These are phyloP conservation scores for Rhazya stricta DNA, from an alignment of 257 asterid genomes.

Conservation along the genomic window DNA sequence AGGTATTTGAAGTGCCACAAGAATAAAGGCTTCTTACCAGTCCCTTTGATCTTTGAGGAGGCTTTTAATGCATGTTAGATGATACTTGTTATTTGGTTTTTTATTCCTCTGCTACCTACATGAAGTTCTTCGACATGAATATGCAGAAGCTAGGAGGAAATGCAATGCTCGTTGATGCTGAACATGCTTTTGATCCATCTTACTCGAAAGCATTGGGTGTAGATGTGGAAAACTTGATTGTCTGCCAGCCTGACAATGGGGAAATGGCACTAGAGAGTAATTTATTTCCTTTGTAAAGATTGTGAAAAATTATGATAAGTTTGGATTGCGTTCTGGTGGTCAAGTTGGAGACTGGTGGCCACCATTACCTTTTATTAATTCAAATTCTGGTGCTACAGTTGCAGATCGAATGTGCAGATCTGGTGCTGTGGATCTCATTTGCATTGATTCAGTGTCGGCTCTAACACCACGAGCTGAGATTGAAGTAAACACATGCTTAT, in stretches of 20 bases:
- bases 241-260: constrained; percentile 99
- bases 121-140: constrained; percentile 19
- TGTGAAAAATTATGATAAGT: constrained; percentile 4
- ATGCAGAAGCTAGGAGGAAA: constrained; percentile 94
- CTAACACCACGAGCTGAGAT: constrained; percentile 99
- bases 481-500: constrained; percentile 50
- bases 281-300: constrained; percentile 24
- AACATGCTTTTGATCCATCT: constrained; percentile 97
- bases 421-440: constrained; percentile 96
- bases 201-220: constrained; percentile 94
- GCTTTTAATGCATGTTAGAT: background rate
- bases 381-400: constrained; percentile 44
- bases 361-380: constrained; percentile 7
- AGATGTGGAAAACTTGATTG: constrained; percentile 94
- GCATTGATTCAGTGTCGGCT: constrained; percentile 98
- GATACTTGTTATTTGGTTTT: constrained; percentile 4
- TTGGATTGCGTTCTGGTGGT: constrained; percentile 7
- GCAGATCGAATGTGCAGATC: constrained; percentile 99
- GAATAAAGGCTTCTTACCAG: background rate
- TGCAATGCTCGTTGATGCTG: constrained; percentile 99
- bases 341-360: constrained; percentile 5
- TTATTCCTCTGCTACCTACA: constrained; percentile 14
- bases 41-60: background rate
- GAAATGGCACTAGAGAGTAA: constrained; percentile 99
- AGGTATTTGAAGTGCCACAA: background rate